A percentile compares a stretch with the other conserved stretches of the same genome.
Conservation (phyloP, 2,329 filamentous ascomycete genomes). For the Clarireedia hainanense region DNA sequence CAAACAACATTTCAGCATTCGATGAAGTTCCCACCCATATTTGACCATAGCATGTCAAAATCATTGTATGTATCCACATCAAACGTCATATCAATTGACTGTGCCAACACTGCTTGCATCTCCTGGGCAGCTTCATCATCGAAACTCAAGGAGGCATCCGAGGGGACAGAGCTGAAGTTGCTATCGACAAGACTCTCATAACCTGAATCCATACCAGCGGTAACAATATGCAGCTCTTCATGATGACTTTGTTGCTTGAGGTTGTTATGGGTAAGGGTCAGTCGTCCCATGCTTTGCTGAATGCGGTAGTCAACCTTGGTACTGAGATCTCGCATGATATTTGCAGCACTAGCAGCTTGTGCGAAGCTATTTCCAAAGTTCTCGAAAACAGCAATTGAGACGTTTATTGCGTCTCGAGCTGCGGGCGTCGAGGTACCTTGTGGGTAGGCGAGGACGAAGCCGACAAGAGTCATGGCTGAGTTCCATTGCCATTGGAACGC, state of each 20-base stretch:
- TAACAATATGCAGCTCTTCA: slow-evolving; percentile 3
- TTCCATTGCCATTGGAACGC: slow-evolving; percentile 39
- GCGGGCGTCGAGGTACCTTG: slow-evolving; percentile 21
- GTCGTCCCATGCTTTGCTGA: neutral
- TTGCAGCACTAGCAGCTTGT: slow-evolving; percentile 29
- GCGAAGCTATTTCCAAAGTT: slow-evolving; percentile 30
- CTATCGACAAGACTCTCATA: slow-evolving; percentile 6
- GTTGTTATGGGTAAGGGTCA: neutral
- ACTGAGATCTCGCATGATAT: slow-evolving; percentile 28
- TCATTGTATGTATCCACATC: slow-evolving; percentile 11
- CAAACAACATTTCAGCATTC: slow-evolving; percentile 29
- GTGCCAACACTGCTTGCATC: slow-evolving; percentile 9
- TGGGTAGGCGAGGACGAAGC: slow-evolving; percentile 35
- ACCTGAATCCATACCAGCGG: slow-evolving; percentile 2
- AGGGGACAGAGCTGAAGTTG: neutral
- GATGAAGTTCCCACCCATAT: slow-evolving; percentile 4
- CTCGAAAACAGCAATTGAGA: slow-evolving; percentile 31
- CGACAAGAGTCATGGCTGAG: slow-evolving; percentile 33
- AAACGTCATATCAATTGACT: slow-evolving; percentile 13
- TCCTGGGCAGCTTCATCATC: slow-evolving; percentile 8
- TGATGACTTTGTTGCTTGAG: neutral
- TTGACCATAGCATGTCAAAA: slow-evolving; percentile 9
- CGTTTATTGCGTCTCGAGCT: slow-evolving; percentile 31
- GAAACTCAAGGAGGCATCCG: slow-evolving; percentile 1
- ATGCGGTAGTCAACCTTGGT: slow-evolving; percentile 25